Percentiles rank a stretch among this genome's conserved stretches.
Conservation (phyloP, 805 yeast species). For the Cyberlindnera maclurae region DNA sequence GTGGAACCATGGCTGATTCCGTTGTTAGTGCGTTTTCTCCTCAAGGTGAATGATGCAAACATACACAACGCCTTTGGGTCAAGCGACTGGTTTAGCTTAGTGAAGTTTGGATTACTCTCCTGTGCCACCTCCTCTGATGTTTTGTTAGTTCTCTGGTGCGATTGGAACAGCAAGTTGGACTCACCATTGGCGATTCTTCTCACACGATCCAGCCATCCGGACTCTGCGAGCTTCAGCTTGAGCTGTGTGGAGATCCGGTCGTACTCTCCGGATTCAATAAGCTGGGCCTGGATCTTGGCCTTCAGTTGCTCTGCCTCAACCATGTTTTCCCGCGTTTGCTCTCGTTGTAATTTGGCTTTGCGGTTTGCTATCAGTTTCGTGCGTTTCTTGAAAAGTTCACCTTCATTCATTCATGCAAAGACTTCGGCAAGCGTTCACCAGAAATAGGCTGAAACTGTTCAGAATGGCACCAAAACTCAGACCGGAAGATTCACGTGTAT, state of each 20-base stretch:
- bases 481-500: slow-evolving; percentile 30
- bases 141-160: slow-evolving; percentile 2
- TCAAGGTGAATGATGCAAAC: slow-evolving; percentile 12
- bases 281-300: slow-evolving; percentile 60
- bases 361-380: too few species aligned
- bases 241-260: slow-evolving; percentile 38
- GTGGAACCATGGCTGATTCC: slow-evolving; percentile 54
- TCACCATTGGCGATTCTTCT: slow-evolving; percentile 48
- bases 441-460: neutral
- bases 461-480: slow-evolving; percentile 24
- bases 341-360: too few species aligned
- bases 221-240: slow-evolving; percentile 56
- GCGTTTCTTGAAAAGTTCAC: too few species aligned
- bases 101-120: slow-evolving; percentile 44
- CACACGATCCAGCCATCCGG: slow-evolving; percentile 84
- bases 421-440: neutral
- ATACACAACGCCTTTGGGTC: slow-evolving; percentile 60
- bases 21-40: slow-evolving; percentile 8
- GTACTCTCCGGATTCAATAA: slow-evolving; percentile 74
- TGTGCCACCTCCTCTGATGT: slow-evolving; percentile 29
- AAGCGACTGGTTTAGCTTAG: slow-evolving; percentile 41
- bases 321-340: neutral
- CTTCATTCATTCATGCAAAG: too few species aligned
- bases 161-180: slow-evolving; percentile 5
- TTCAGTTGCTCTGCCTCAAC: slow-evolving; percentile 28